Conservation (phyloP, 768 basidiomycete genomes). For the Strobilomyces echinocephalus region DNA sequence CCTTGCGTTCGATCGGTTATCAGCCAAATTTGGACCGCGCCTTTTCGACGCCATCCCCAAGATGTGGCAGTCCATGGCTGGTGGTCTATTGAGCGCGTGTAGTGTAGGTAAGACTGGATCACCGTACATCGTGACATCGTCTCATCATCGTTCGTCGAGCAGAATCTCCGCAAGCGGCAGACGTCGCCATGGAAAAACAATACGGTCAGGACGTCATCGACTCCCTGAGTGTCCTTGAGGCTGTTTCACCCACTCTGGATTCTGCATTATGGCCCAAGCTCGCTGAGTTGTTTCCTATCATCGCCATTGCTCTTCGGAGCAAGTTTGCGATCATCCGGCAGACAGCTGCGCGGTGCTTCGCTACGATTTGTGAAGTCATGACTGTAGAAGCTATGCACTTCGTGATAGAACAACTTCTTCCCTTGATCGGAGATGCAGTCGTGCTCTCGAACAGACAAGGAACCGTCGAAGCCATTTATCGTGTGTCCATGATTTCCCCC, state of each 20-base stretch:
- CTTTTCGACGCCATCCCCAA: conserved; percentile 81
- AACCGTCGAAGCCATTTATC: conserved; percentile 83
- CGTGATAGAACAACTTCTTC: conserved; percentile 82
- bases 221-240: conserved; percentile 83
- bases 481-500: conserved; percentile 47
- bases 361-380: conserved; percentile 83
- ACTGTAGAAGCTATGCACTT: conserved; percentile 81
- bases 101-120: conserved; percentile 47
- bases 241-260: conserved; percentile 73
- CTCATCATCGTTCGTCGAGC: conserved; percentile 2
- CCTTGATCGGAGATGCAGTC: conserved; percentile 75
- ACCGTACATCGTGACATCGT: neutral
- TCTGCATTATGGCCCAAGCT: conserved; percentile 65
- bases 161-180: conserved; percentile 58
- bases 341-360: conserved; percentile 80
- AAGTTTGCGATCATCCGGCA: conserved; percentile 87
- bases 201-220: conserved; percentile 90
- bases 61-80: conserved; percentile 92
- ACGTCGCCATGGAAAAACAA: conserved; percentile 62
- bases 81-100: conserved; percentile 67
- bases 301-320: conserved; percentile 76
- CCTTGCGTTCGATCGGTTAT: conserved; percentile 76
- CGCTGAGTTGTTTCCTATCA: conserved; percentile 65
- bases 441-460: conserved; percentile 79
- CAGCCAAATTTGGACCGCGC: conserved; percentile 64